A percentile compares a stretch with the other conserved stretches of the same genome.
These are phyloP conservation scores for Melanogaster broomeanus DNA, from an alignment of 768 basidiomycete species.

Conservation along the genomic window DNA sequence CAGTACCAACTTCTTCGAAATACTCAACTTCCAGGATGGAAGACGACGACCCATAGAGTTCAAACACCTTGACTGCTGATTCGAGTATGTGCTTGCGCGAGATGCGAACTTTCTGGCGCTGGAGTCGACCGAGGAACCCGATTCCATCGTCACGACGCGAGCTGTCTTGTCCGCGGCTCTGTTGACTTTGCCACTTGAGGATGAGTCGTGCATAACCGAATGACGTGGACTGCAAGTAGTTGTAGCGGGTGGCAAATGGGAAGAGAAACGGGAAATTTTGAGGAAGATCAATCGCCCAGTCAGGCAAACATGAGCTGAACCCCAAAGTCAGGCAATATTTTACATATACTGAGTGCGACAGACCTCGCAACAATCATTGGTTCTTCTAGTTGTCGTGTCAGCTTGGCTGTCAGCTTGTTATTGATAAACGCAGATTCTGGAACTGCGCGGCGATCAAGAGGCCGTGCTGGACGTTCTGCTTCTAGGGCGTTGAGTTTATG, in stretches of 20 bases:
- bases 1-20: conserved; percentile 98
- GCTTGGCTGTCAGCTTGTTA: conserved; percentile 96
- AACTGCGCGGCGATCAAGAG: conserved; percentile 57
- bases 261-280: conserved; percentile 98
- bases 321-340: conserved; percentile 1
- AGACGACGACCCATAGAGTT: conserved; percentile 92
- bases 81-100: conserved; percentile 94
- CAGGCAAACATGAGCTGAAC: conserved; percentile 87
- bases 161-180: conserved; percentile 73
- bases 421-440: conserved; percentile 90
- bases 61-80: conserved; percentile 94
- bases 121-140: conserved; percentile 88
- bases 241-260: conserved; percentile 96
- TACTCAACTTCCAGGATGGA: conserved; percentile 97
- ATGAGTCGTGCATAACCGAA: conserved; percentile 97
- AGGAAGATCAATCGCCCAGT: conserved; percentile 95
- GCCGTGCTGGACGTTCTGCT: conserved; percentile 52
- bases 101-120: conserved; percentile 95
- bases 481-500: conserved; percentile 81
- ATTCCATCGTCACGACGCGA: conserved; percentile 88
- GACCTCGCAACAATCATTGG: conserved; percentile 99
- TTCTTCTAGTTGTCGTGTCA: conserved; percentile 96
- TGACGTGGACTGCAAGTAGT: conserved; percentile 95
- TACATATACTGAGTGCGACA: conserved; percentile 16
- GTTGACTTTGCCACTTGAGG: conserved; percentile 91